Conservation (phyloP, 2,329 filamentous ascomycete species). For the Fusarium heterosporum region DNA sequence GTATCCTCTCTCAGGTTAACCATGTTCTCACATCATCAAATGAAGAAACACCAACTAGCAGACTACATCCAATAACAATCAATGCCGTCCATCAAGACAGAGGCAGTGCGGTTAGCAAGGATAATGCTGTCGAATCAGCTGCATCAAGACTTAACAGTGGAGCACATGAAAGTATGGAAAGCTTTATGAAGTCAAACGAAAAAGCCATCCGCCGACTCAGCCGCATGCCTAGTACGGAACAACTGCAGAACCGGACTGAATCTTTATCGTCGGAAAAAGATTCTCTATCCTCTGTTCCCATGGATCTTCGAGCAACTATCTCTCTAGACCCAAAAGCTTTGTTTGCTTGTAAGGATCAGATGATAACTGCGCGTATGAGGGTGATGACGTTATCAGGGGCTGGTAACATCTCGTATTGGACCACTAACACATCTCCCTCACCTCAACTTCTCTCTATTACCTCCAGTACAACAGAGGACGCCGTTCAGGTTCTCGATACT, state of each 20-base stretch:
- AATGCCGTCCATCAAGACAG: conserved; percentile 34
- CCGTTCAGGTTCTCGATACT: neutral
- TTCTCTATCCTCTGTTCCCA: accelerated
- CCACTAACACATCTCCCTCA: neutral
- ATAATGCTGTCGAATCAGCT: neutral
- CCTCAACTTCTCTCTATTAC: accelerated
- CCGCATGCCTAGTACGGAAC: conserved; percentile 19
- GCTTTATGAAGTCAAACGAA: conserved; percentile 38
- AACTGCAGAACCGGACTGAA: conserved; percentile 11
- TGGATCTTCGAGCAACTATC: accelerated
- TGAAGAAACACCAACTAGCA: neutral
- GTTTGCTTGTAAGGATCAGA: neutral
- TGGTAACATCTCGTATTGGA: conserved; percentile 1
- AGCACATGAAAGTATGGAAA: conserved; percentile 21
- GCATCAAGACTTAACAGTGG: conserved; percentile 22
- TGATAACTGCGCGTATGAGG: conserved; percentile 1
- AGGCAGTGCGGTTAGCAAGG: neutral
- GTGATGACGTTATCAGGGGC: neutral
- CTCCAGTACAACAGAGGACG: accelerated
- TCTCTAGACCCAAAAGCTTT: neutral
- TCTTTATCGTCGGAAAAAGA: neutral
- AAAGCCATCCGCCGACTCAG: conserved; percentile 33
- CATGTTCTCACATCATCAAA: conserved; percentile 12
- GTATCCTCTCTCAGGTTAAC: conserved; percentile 36
- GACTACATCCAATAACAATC: neutral